Conservation (phyloP, 2,329 filamentous ascomycete genomes). For the Lasiodiplodia gonubiensis region DNA sequence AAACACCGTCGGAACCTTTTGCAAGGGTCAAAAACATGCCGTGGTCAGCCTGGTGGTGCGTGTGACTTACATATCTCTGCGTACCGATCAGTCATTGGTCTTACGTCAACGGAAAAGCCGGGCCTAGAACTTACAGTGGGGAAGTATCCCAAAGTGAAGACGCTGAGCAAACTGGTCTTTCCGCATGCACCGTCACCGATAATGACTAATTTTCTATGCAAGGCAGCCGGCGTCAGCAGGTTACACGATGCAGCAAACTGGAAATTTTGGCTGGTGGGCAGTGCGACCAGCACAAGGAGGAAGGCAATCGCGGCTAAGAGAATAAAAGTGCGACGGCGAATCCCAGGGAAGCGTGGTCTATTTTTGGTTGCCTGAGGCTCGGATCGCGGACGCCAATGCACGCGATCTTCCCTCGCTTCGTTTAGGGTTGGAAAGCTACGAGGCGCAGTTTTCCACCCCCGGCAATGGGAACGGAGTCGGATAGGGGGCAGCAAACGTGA, state of each 20-base stretch:
- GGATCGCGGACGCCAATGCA: slow-evolving; percentile 48
- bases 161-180: slow-evolving; percentile 95
- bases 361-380: slow-evolving; percentile 32
- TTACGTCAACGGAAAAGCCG: slow-evolving; percentile 2
- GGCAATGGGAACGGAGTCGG: slow-evolving; percentile 11
- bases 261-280: slow-evolving; percentile 4
- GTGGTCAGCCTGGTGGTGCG: slow-evolving; percentile 4
- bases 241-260: slow-evolving; percentile 18
- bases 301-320: slow-evolving; percentile 16
- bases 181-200: slow-evolving; percentile 97
- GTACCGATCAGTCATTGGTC: slow-evolving; percentile 13
- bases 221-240: slow-evolving; percentile 28
- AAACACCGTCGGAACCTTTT: slow-evolving; percentile 93
- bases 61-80: slow-evolving; percentile 39
- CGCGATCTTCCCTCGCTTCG: slow-evolving; percentile 41
- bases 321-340: slow-evolving; percentile 17
- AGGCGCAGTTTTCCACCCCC: slow-evolving; percentile 27
- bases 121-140: slow-evolving; percentile 75
- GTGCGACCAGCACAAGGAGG: slow-evolving; percentile 11
- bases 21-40: not conserved
- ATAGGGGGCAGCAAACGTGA: slow-evolving; percentile 20
- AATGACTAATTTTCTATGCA: slow-evolving; percentile 86
- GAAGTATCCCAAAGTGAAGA: slow-evolving; percentile 97
- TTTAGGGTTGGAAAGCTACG: slow-evolving; percentile 28
- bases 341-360: slow-evolving; percentile 28